Evolutionary conservation across 495 filamentous ascomycete species (phyloP), one percentile per base, ranked within the genome.

Genomic region (Daldinia vernicosa): DNA sequence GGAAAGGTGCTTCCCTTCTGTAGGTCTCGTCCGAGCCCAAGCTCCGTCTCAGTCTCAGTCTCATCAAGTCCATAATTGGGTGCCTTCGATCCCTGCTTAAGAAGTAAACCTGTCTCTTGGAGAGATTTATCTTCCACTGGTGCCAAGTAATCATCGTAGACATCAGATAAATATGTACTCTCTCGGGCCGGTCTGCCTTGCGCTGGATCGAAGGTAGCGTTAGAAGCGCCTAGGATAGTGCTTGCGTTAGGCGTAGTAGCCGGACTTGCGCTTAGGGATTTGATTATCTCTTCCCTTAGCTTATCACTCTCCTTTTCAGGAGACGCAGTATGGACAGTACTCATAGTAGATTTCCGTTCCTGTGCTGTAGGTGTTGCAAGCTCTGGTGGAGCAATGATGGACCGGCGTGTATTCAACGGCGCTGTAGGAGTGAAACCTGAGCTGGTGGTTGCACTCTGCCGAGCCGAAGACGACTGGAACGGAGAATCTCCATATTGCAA

Each of bases 211-310:
- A 74, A 70, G 6, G 28, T 19, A 15, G 9, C 39, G 35, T 50
- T 27, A 6, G 63, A 57, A n/a, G 47, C 40, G 9, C 33, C 47
- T 22, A 71, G 26, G 11, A 72, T 47, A 19, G 27, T 43, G 17
- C 56, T 68, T 7, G 67, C 71, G 45, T 63, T 58, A 35, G 74
- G 66, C 2, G 73, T 67, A 26, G 61, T 63, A 1, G 70, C 32
- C 6, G 75, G 74, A 40, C 70, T 60, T 50, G 73, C 60, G 50
- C 86, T 93, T 12, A 95, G 78, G n/a, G 88, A 91, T 37, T 87
- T 88, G 27, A 94, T 91, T 35, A 96, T 96, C 70, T 97, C 93
- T 68, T 93, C 90, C 30, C 90, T 82, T 55, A 96, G 78, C 57
- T 88, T 85, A 65, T 97, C 93, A 70, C 86, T 94, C 70, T 96